phyloP scores from a whole-genome alignment of 257 asterid species.

The Primulina tabacum region DNA sequence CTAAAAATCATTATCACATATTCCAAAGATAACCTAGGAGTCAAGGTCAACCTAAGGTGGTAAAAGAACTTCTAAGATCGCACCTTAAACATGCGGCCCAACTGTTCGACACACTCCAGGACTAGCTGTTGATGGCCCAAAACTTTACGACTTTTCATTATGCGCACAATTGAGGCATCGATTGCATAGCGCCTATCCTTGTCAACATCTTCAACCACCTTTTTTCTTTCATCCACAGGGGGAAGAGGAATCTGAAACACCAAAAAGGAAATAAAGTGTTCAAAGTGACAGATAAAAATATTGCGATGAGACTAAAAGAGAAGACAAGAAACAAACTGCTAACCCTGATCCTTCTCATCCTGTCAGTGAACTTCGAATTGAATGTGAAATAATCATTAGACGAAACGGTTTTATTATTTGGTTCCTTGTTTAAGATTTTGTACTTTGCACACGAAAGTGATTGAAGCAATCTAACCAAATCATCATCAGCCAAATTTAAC shows the following conservation, averaged over 20 bases:
- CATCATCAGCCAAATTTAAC: conserved; percentile 51
- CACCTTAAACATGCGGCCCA: conserved; percentile 52
- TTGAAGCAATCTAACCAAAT: conserved; percentile 47
- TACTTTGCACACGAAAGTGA: conserved; percentile 61
- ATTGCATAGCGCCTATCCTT: conserved; percentile 47
- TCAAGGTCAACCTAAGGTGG: neutral
- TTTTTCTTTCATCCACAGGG: conserved; percentile 53
- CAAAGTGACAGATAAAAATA: neutral
- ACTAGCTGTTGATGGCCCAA: conserved; percentile 48
- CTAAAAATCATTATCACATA: neutral
- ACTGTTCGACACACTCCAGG: conserved; percentile 48
- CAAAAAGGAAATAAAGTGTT: conserved; percentile 4
- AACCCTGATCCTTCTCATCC: conserved; percentile 59
- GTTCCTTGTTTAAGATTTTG: conserved; percentile 50
- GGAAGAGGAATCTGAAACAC: conserved; percentile 50
- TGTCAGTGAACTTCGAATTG: conserved; percentile 52
- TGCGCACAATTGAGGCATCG: conserved; percentile 56
- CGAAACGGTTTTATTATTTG: conserved; percentile 37
- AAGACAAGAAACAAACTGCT: neutral
- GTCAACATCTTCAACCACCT: conserved; percentile 52
- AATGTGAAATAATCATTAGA: conserved; percentile 39
- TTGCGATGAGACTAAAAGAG: neutral
- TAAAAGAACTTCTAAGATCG: neutral
- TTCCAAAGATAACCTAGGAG: neutral
- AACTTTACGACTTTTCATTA: conserved; percentile 61